These are phyloP conservation scores for Termitomyces sp. DNA, from an alignment of 768 basidiomycete genomes.

Conservation along the genomic window DNA sequence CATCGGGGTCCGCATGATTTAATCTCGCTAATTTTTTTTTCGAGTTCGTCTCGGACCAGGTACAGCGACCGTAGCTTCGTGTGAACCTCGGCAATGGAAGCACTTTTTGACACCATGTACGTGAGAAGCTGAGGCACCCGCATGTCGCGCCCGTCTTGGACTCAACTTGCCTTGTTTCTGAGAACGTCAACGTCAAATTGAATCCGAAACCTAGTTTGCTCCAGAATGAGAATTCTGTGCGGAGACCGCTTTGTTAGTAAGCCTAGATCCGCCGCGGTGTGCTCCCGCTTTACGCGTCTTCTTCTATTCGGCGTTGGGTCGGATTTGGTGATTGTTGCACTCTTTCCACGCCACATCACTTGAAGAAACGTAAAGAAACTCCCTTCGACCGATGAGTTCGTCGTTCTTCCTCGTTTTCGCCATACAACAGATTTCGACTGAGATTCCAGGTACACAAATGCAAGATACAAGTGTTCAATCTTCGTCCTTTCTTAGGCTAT, in stretches of 20 bases:
- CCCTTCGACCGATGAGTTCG: no score
- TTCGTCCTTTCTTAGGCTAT: neutral
- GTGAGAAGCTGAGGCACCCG: neutral
- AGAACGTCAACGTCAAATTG: neutral
- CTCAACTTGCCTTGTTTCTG: neutral
- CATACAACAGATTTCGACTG: neutral
- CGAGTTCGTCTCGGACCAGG: neutral
- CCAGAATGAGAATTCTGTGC: neutral
- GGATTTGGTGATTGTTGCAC: neutral
- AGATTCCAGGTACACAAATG: neutral
- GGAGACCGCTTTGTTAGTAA: neutral
- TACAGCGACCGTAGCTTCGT: neutral
- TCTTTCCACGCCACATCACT: constrained; percentile 2
- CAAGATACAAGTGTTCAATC: neutral
- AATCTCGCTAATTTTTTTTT: neutral
- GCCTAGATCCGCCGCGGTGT: neutral
- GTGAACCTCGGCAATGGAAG: neutral
- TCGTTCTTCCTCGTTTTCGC: neutral
- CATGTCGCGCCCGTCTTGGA: neutral
- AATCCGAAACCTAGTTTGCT: neutral
- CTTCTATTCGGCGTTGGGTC: neutral
- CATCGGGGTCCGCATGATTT: neutral
- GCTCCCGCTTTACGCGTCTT: neutral
- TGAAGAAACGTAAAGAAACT: neutral
- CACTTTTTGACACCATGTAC: neutral